Percentiles rank a stretch among this genome's conserved stretches.
phyloP scores from a whole-genome alignment of 2,329 filamentous ascomycete genomes.

The Neofusicoccum sp. region DNA sequence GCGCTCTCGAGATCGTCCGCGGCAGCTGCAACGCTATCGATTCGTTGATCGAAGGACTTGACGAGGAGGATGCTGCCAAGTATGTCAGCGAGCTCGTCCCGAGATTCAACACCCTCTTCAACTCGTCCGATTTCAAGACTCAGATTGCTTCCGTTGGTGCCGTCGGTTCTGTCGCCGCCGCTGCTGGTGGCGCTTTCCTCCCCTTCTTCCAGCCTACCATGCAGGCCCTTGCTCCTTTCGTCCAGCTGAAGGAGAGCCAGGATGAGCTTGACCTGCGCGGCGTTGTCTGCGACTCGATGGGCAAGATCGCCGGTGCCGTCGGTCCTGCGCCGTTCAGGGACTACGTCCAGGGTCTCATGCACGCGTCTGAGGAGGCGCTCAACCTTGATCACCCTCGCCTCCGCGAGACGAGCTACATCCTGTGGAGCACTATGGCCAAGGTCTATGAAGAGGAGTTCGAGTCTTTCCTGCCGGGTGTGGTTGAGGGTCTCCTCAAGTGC shows the following conservation, averaged over 20 bases:
- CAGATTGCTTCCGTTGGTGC: constrained; percentile 89
- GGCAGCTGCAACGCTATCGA: constrained; percentile 89
- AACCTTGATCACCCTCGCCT: constrained; percentile 86
- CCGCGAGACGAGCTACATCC: constrained; percentile 94
- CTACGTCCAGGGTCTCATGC: constrained; percentile 88
- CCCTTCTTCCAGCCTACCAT: constrained; percentile 94
- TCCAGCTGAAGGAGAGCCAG: constrained; percentile 83
- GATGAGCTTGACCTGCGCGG: constrained; percentile 89
- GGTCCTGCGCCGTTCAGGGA: constrained; percentile 85
- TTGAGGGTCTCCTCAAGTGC: constrained; percentile 79
- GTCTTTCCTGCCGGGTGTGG: constrained; percentile 75
- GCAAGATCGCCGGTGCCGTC: constrained; percentile 87
- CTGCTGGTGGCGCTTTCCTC: constrained; percentile 78
- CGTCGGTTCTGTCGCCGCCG: constrained; percentile 85
- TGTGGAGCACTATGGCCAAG: constrained; percentile 93
- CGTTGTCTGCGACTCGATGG: constrained; percentile 89
- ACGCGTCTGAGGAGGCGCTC: constrained; percentile 87
- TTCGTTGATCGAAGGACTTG: constrained; percentile 83
- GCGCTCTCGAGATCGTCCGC: constrained; percentile 83
- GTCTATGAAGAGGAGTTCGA: constrained; percentile 86
- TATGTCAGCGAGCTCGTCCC: constrained; percentile 84
- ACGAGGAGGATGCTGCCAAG: constrained; percentile 75
- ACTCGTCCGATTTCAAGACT: constrained; percentile 83
- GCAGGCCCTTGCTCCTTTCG: constrained; percentile 82
- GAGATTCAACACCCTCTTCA: constrained; percentile 80